Percentiles rank a stretch among this genome's conserved stretches.
Conservation (phyloP, 2,329 filamentous ascomycete species). For the Trichoderma simmonsii region DNA sequence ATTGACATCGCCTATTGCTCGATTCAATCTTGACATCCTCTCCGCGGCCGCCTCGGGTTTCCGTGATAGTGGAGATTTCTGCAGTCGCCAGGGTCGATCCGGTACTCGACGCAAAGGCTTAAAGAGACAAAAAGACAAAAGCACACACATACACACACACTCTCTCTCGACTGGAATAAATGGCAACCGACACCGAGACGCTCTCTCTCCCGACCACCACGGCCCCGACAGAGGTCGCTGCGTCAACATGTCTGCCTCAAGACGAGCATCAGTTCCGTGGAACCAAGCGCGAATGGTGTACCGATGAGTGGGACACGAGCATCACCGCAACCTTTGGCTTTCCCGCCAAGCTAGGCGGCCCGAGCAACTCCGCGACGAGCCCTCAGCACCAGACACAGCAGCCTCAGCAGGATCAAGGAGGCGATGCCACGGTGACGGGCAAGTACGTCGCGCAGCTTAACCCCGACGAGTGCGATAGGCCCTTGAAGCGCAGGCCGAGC, state of each 20-base stretch:
- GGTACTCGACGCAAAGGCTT: neutral
- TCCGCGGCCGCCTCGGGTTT: neutral
- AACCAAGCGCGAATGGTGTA: slow-evolving; percentile 20
- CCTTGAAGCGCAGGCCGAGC: slow-evolving; percentile 5
- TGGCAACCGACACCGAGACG: slow-evolving; percentile 35
- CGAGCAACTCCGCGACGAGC: slow-evolving; percentile 10
- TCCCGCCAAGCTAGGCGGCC: neutral
- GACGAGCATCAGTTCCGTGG: slow-evolving; percentile 22
- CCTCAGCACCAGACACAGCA: slow-evolving; percentile 10
- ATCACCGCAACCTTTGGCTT: slow-evolving; percentile 22
- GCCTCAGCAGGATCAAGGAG: slow-evolving; percentile 12
- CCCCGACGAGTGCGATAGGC: slow-evolving; percentile 8
- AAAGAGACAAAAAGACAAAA: too few relatives aligned
- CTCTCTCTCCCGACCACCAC: slow-evolving; percentile 33
- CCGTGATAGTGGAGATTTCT: neutral
- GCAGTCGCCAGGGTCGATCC: neutral
- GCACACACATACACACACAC: neutral
- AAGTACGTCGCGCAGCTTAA: slow-evolving; percentile 16
- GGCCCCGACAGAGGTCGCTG: slow-evolving; percentile 31
- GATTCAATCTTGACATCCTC: neutral
- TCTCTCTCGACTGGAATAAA: slow-evolving; percentile 14
- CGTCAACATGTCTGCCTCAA: slow-evolving; percentile 26
- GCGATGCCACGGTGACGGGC: slow-evolving; percentile 10
- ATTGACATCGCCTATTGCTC: neutral
- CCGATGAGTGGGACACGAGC: slow-evolving; percentile 32